phyloP scores from a whole-genome alignment of 768 basidiomycete genomes.

The Tubosaeta brunneosetosa region DNA sequence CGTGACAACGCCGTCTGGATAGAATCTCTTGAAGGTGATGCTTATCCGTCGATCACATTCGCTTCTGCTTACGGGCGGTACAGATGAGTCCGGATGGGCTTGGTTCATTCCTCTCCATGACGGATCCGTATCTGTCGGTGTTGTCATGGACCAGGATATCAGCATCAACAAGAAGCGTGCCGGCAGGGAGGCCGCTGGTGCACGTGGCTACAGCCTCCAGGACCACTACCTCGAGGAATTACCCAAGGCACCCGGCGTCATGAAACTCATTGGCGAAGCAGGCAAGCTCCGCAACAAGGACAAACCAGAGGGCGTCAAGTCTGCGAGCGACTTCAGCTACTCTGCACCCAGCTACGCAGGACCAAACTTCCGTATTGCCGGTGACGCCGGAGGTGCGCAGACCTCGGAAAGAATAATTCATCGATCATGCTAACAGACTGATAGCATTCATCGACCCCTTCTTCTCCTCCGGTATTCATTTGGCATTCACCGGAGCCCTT shows the following conservation, averaged over 20 bases:
- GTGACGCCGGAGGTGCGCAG: neutral
- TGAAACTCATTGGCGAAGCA: neutral
- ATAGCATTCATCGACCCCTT: conserved; percentile 1
- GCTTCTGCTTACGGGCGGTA: neutral
- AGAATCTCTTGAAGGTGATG: neutral
- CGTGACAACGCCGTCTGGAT: neutral
- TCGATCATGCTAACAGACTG: neutral
- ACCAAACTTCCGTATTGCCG: neutral
- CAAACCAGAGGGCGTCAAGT: conserved; percentile 1
- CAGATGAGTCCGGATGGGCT: neutral
- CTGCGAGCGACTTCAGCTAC: neutral
- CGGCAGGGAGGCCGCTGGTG: neutral
- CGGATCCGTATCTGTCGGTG: neutral
- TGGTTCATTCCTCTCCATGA: neutral
- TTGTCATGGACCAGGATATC: conserved; percentile 1
- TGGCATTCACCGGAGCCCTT: neutral
- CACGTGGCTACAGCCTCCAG: neutral
- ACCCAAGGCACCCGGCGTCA: neutral
- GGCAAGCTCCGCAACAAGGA: neutral
- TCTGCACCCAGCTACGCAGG: neutral
- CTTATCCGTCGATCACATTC: neutral
- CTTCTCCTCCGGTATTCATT: neutral
- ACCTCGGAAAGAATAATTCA: neutral
- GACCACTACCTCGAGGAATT: neutral
- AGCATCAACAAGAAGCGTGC: neutral